A percentile compares a stretch with the other conserved stretches of the same genome.
phyloP scores from a whole-genome alignment of 768 basidiomycete species.

The Tephrocybe sp. region DNA sequence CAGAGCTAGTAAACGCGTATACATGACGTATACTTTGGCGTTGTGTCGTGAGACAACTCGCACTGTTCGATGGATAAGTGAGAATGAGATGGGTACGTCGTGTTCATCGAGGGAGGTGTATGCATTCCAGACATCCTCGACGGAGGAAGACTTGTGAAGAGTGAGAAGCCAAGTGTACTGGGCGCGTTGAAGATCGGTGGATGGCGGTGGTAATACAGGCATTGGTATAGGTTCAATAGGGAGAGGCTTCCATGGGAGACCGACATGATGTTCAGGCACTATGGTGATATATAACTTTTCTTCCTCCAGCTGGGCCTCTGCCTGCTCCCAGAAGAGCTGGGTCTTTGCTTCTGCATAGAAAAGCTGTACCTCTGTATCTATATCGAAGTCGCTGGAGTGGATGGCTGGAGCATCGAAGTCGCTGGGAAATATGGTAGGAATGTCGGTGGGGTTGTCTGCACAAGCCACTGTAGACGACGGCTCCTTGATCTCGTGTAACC shows the following conservation, averaged over 20 bases:
- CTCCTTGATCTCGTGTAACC: no score
- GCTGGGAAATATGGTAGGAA: no score
- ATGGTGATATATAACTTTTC: conserved; percentile 2
- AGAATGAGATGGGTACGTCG: conserved; percentile 36
- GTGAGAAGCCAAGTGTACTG: conserved; percentile 17
- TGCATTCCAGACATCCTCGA: conserved; percentile 39
- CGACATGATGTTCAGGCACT: conserved; percentile 21
- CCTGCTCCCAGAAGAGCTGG: background rate
- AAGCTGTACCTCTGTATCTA: no score
- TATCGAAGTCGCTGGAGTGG: no score
- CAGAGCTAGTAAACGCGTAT: conserved; percentile 69
- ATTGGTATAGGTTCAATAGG: conserved; percentile 9
- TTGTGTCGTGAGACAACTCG: conserved; percentile 54
- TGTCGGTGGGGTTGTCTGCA: no score
- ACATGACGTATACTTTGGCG: conserved; percentile 59
- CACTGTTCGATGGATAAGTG: conserved; percentile 61
- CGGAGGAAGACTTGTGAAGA: conserved; percentile 20
- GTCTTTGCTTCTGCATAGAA: no score
- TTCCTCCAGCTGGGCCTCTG: no score
- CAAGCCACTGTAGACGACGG: no score
- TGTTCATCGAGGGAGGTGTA: conserved; percentile 35
- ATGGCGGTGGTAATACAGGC: background rate
- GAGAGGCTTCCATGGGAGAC: conserved; percentile 24
- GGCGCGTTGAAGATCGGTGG: conserved; percentile 10
- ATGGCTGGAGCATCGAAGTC: no score